Conservation (phyloP, 805 yeast genomes). For the Ogataea ganodermae region DNA sequence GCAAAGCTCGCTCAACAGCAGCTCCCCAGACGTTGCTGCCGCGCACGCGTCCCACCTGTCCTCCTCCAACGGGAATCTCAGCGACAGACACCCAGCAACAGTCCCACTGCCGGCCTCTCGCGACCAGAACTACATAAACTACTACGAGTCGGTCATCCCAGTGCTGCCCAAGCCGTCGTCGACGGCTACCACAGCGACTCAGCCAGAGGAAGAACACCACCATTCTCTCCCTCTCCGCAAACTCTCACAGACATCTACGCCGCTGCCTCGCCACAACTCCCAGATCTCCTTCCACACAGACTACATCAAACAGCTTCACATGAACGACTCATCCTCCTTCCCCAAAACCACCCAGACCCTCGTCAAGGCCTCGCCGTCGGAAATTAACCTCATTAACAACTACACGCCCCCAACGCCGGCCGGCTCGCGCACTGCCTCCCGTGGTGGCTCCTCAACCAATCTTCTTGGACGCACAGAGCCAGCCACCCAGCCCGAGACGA, state of each 20-base stretch:
- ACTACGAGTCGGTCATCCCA: conserved; percentile 37
- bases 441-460: conserved; percentile 21
- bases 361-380: conserved; percentile 31
- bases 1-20: conserved; percentile 8
- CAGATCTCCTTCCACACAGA: conserved; percentile 25
- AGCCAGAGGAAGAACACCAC: background rate
- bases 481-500: no score
- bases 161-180: conserved; percentile 23
- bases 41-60: conserved; percentile 4
- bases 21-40: conserved; percentile 8
- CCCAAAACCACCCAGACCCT: conserved; percentile 31
- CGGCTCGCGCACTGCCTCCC: conserved; percentile 18
- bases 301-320: conserved; percentile 31
- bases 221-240: background rate
- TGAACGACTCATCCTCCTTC: conserved; percentile 35
- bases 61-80: conserved; percentile 8
- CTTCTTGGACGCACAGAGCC: conserved; percentile 13
- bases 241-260: conserved; percentile 1
- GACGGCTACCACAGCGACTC: conserved; percentile 4
- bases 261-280: conserved; percentile 19
- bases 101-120: conserved; percentile 1
- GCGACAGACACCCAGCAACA: background rate
- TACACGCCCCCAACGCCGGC: conserved; percentile 17
- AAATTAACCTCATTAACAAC: conserved; percentile 31
- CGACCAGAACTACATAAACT: conserved; percentile 25